Percentiles rank a stretch among this genome's conserved stretches.
Evolutionary conservation across 1,284 basidiomycete genomes (phyloP).

Genomic region (Cutaneotrichosporon spelunceum): DNA sequence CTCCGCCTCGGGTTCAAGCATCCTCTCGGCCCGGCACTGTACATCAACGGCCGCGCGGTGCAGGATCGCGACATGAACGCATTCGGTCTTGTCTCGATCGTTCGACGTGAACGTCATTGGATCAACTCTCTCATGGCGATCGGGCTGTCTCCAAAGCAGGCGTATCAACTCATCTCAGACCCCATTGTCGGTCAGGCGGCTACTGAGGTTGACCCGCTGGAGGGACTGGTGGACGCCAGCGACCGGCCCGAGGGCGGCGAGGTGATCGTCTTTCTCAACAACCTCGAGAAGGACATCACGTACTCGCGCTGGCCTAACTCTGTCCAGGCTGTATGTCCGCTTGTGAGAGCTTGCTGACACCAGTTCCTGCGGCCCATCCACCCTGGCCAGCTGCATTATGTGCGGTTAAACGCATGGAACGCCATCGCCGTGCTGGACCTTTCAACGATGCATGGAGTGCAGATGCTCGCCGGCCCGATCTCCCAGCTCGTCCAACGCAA

Average conservation of each 20-base stretch:
- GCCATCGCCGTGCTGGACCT: constrained; percentile 75
- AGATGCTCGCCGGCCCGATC: constrained; percentile 62
- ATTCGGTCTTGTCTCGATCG: constrained; percentile 64
- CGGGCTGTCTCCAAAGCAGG: constrained; percentile 63
- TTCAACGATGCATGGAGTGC: constrained; percentile 60
- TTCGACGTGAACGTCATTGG: constrained; percentile 71
- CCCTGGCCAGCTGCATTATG: constrained; percentile 69
- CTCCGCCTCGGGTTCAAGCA: constrained; percentile 53
- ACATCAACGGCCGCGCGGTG: constrained; percentile 73
- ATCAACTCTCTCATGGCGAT: constrained; percentile 62
- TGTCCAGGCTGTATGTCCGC: constrained; percentile 31
- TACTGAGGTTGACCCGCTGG: constrained; percentile 58
- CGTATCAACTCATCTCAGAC: constrained; percentile 69
- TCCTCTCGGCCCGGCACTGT: constrained; percentile 52
- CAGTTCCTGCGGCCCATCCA: constrained; percentile 42
- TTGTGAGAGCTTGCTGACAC: constrained; percentile 9
- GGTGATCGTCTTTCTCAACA: constrained; percentile 81
- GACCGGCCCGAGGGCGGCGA: constrained; percentile 75
- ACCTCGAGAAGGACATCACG: constrained; percentile 77
- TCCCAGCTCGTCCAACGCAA: constrained; percentile 55
- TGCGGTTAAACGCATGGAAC: constrained; percentile 75
- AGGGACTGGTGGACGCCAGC: constrained; percentile 80
- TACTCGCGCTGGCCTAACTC: constrained; percentile 35
- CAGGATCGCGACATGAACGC: constrained; percentile 65
- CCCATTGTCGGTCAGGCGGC: constrained; percentile 58